Base-by-base conservation (phyloP, 441 rosid species). In the Populus hybrid region DNA sequence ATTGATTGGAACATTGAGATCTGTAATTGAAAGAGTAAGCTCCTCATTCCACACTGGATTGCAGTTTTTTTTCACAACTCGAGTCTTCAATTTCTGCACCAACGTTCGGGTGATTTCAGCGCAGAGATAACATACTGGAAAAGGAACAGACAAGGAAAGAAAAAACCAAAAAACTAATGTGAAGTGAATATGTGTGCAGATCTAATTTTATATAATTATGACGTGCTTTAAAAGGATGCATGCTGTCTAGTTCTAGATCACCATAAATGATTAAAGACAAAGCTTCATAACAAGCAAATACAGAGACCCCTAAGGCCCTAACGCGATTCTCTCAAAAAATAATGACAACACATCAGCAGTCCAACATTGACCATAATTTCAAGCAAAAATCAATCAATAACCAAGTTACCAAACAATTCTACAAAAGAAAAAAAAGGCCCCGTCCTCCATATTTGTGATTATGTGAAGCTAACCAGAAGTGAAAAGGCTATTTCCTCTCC, bases 31-130 rank as follows among this genome's bases (percentile, higher is more conserved):
- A 78, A 95, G 89, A 50, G 99, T 89, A 59, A 95, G 85, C 50
- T 92, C 92, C 72, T 95, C 97, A 50, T 92, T 87, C 99, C 99
- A 95, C 69, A 87, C 87, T 24, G 98, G 99, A 82, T 92, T 92
- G 53, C 89, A 79, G 81, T 88, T 88, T 64, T 80, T 86, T 75
- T 87, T 91, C 69, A 90, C 89, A 38, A 89, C 94, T 68, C 84
- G 74, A 36, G 97, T 95, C 85, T 91, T 95, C 79, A 95, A 80
- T 84, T 81, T 88, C 99, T 95, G 91, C 86, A 74, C 75, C 66
- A 85, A 79, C 38, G 5, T 32, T 61, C 59, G 11, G 14, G 38
- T 65, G 38, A 78, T 73, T 65, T 12, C 21, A 59, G 18, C 0
- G 23, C 8, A 28, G 30, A 26, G 18, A 66, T 9, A 9, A 24